These are phyloP conservation scores for Chlorella sp. DNA, from an alignment of 139 green algal genomes.

Conservation along the genomic window DNA sequence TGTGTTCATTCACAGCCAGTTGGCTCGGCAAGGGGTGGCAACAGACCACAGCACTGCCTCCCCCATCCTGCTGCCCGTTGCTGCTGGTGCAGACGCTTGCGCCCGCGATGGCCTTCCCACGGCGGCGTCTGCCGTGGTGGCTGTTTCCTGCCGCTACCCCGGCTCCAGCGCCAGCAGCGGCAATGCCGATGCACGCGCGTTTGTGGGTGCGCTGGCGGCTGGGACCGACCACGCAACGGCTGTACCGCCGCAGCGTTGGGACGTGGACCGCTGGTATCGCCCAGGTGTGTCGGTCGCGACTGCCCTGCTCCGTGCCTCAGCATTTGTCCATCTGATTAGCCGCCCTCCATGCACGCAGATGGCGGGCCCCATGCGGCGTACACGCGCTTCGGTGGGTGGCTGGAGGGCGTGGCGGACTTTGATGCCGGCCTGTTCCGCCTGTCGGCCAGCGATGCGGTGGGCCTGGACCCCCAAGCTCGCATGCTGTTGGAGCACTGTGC, in stretches of 20 bases:
- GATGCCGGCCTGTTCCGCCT: conserved; percentile 67
- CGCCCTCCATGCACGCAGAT: not conserved
- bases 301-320: too few relatives aligned
- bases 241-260: conserved; percentile 20
- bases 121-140: too few relatives aligned
- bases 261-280: conserved; percentile 7
- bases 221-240: not conserved
- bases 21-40: not conserved
- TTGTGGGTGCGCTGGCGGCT: not conserved
- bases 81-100: too few relatives aligned
- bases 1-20: too few relatives aligned
- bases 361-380: conserved; percentile 22
- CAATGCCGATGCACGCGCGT: conserved; percentile 6
- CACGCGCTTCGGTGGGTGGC: conserved; percentile 65
- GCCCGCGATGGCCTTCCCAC: too few relatives aligned
- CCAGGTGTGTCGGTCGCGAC: not conserved
- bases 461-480: conserved; percentile 78
- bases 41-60: too few relatives aligned
- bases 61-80: too few relatives aligned
- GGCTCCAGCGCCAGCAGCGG: not conserved
- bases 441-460: conserved; percentile 41
- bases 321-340: not conserved
- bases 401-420: conserved; percentile 53
- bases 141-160: conserved; percentile 5
- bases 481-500: conserved; percentile 58